phyloP scores from a whole-genome alignment of 202 grass and related monocot genomes.

The Digitaria exilis region DNA sequence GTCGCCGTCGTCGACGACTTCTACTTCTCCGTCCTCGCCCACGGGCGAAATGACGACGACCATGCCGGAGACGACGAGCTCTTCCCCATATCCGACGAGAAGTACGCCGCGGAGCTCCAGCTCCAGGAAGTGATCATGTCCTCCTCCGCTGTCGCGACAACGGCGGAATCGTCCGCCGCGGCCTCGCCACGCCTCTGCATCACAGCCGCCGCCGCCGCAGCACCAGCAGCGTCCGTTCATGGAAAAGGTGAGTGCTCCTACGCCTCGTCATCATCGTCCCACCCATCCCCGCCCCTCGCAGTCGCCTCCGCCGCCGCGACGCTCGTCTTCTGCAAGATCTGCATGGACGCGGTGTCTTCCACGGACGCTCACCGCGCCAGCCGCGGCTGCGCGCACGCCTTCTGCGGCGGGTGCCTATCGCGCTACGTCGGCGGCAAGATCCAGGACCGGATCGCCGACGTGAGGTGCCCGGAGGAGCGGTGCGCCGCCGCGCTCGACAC shows the following conservation, averaged over 20 bases:
- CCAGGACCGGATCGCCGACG: constrained; percentile 38
- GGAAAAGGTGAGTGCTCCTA: constrained; percentile 17
- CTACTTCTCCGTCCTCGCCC: constrained; percentile 59
- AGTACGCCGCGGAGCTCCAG: constrained; percentile 67
- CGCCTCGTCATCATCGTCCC: not conserved
- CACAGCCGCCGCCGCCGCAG: not conserved
- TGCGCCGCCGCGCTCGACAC: constrained; percentile 51
- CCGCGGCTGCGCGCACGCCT: constrained; percentile 59
- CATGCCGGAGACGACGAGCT: constrained; percentile 34
- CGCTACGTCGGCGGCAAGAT: constrained; percentile 57
- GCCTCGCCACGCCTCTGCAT: not conserved
- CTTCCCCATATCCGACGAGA: constrained; percentile 73
- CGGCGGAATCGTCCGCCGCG: not conserved
- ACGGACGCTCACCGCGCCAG: constrained; percentile 29
- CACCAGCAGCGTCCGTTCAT: not conserved
- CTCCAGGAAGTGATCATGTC: constrained; percentile 72
- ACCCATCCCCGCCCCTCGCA: not conserved
- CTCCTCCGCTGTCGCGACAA: not conserved
- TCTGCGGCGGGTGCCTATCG: constrained; percentile 54
- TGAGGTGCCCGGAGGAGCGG: constrained; percentile 58
- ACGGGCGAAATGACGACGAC: constrained; percentile 33
- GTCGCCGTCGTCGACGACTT: constrained; percentile 51
- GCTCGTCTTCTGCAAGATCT: constrained; percentile 73
- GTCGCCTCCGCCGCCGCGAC: not conserved
- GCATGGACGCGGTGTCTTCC: constrained; percentile 48